Evolutionary conservation across 139 green algal genomes (phyloP).

Genomic region (Closterium sp.): DNA sequence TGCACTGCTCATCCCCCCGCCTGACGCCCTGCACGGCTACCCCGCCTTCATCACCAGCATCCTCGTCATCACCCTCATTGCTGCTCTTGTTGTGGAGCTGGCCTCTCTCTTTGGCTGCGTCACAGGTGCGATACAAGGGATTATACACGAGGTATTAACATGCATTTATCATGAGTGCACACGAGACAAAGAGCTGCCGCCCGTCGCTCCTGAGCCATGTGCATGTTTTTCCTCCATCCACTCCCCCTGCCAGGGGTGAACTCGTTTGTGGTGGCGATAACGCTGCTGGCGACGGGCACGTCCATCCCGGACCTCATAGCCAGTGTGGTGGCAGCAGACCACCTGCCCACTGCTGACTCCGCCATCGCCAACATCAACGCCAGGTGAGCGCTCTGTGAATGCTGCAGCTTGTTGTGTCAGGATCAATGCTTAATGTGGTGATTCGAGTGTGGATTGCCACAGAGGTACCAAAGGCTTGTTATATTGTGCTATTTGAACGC

Average conservation of each 20-base stretch:
- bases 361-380: conserved; percentile 50
- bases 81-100: conserved; percentile 28
- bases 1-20: conserved; percentile 34
- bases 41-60: conserved; percentile 19
- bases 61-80: conserved; percentile 28
- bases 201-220: not conserved
- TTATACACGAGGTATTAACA: too few relatives aligned
- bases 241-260: conserved; percentile 17
- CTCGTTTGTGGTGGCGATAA: conserved; percentile 33
- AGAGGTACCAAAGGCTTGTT: not conserved
- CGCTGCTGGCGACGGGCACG: conserved; percentile 39
- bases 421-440: too few relatives aligned
- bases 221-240: not conserved
- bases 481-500: not conserved
- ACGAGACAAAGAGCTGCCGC: too few relatives aligned
- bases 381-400: conserved; percentile 6
- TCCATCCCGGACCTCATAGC: conserved; percentile 40
- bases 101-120: not conserved
- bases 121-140: too few relatives aligned
- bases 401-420: too few relatives aligned
- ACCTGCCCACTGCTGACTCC: conserved; percentile 40
- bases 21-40: conserved; percentile 19
- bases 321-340: conserved; percentile 38
- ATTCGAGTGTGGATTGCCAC: too few relatives aligned
- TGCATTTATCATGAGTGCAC: too few relatives aligned